Conservation (phyloP, 2,329 filamentous ascomycete genomes). For the Penicillium sp. region DNA sequence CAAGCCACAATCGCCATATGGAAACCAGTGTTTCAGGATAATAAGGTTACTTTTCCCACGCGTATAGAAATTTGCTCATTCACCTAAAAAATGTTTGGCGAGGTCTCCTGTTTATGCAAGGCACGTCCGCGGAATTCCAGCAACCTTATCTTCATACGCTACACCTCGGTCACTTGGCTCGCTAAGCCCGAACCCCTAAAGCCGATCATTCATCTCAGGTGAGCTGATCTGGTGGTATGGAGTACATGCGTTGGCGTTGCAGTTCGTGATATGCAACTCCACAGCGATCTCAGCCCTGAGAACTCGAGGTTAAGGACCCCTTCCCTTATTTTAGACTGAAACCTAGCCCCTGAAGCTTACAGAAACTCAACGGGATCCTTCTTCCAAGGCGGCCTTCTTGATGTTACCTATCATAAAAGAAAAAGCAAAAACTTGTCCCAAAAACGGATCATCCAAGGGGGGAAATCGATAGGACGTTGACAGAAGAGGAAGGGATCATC, state of each 20-base stretch:
- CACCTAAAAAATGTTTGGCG: conserved; percentile 14
- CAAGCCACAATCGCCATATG: conserved; percentile 19
- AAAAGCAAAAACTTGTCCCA: background rate
- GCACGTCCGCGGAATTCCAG: conserved; percentile 14
- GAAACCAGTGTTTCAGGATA: conserved; percentile 15
- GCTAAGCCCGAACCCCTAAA: background rate
- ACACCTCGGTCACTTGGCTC: conserved; percentile 9
- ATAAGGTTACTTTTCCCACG: conserved; percentile 16
- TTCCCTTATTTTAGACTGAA: background rate
- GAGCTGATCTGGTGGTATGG: background rate
- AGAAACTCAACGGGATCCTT: background rate
- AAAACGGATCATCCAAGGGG: conserved; percentile 12
- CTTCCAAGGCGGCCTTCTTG: background rate
- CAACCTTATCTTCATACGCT: conserved; percentile 18
- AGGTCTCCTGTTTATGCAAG: conserved; percentile 18
- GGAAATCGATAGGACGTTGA: conserved; percentile 2
- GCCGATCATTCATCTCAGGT: conserved; percentile 4
- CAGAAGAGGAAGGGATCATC: conserved; percentile 16
- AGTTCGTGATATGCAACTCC: background rate
- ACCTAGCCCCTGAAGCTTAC: conserved; percentile 1
- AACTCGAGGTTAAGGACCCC: background rate
- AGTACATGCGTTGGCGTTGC: background rate
- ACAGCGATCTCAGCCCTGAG: background rate
- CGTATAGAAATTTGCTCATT: conserved; percentile 10
- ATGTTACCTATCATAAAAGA: conserved; percentile 12